These are phyloP conservation scores for Carallia brachiata DNA, from an alignment of 345 rosid genomes.

Conservation along the genomic window DNA sequence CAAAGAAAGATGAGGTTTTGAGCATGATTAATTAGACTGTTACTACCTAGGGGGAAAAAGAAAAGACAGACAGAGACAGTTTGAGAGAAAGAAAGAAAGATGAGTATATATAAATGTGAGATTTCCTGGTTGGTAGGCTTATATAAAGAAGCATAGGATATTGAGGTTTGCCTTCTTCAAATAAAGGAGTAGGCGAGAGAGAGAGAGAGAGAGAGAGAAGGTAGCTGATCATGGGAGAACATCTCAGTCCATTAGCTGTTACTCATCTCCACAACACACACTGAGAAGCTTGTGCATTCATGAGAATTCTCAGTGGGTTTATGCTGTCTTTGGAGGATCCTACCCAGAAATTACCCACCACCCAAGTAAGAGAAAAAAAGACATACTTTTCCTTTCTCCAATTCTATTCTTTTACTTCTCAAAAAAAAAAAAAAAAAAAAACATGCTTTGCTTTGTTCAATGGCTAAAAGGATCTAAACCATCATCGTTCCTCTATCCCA, in stretches of 20 bases:
- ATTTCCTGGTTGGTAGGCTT: constrained; percentile 40
- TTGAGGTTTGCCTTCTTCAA: constrained; percentile 46
- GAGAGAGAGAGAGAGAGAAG: constrained; percentile 22
- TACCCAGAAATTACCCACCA: constrained; percentile 97
- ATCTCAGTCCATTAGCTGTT: constrained; percentile 73
- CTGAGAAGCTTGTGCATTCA: constrained; percentile 87
- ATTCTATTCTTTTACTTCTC: not conserved
- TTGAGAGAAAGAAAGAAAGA: not conserved
- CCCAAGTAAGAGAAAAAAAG: constrained; percentile 66
- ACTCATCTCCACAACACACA: constrained; percentile 97
- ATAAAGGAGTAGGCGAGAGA: constrained; percentile 10
- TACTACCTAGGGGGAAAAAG: constrained; percentile 6
- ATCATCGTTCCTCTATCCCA: not conserved
- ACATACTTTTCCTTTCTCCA: not conserved
- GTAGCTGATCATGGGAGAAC: constrained; percentile 35
- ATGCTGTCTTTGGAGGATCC: constrained; percentile 99
- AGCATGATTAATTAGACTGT: constrained; percentile 23
- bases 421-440: not conserved
- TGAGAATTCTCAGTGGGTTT: constrained; percentile 93
- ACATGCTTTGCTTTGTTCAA: not conserved
- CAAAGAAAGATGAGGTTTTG: too few species aligned
- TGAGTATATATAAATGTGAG: constrained; percentile 29
- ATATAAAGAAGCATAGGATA: constrained; percentile 53
- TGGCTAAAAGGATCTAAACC: not conserved
- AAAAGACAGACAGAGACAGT: not conserved